Evolutionary conservation across 2,329 filamentous ascomycete genomes (phyloP).

Genomic region (Parafenestella ontariensis): DNA sequence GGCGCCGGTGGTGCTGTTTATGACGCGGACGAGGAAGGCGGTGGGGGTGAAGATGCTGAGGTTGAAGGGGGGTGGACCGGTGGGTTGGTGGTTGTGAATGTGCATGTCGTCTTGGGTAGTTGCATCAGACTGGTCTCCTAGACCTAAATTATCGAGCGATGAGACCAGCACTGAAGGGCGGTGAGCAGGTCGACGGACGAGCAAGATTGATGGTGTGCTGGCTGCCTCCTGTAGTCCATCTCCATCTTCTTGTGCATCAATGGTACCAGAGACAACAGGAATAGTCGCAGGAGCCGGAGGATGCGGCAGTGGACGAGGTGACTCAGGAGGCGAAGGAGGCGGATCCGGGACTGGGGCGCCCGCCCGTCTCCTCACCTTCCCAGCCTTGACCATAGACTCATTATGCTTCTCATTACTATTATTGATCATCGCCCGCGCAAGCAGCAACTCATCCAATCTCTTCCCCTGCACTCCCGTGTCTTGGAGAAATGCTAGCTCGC

Average conservation of each 20-base stretch:
- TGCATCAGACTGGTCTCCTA: neutral
- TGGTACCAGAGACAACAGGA: neutral
- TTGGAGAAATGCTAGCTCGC: neutral
- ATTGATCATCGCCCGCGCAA: neutral
- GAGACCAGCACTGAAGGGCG: neutral
- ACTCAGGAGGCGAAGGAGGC: neutral
- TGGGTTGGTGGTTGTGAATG: neutral
- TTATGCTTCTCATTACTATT: constrained; percentile 1
- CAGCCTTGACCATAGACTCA: neutral
- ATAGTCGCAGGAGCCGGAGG: neutral
- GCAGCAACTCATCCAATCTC: neutral
- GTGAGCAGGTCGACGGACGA: neutral
- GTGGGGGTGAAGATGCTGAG: neutral
- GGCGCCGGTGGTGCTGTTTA: neutral
- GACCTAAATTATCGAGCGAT: neutral
- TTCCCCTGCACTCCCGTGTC: neutral
- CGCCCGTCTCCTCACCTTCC: neutral
- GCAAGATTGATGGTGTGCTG: neutral
- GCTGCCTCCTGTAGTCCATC: no score
- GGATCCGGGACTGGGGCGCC: neutral
- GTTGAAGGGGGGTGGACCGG: neutral
- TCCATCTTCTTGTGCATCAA: no score
- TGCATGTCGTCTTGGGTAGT: neutral
- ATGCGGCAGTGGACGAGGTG: neutral
- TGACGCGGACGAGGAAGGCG: neutral